Base-by-base conservation (phyloP, 768 basidiomycete species). In the Trametes cingulata region DNA sequence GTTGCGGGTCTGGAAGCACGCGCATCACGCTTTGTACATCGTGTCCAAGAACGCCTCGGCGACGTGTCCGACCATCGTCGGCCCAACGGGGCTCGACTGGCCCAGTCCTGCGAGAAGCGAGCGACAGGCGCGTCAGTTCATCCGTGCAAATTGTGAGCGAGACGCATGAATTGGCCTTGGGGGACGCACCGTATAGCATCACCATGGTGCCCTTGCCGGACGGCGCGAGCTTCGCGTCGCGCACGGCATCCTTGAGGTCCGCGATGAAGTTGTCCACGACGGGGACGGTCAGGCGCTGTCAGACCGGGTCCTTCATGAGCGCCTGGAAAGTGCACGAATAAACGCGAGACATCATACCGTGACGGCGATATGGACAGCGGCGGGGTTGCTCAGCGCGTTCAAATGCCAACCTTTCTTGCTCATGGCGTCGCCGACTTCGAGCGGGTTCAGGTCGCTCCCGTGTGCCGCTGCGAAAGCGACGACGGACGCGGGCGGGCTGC, bases 381-480 rank as follows among this genome's bases (percentile, higher is more conserved):
- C 78, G 1, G 95, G 93, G 10, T 83, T 79, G 42, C 78, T 82
- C 57, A 99, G 72, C 14, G 87, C 95, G 68, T 93, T 98, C 63
- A 99, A 69, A 75, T 96, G 92, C 94, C 95, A 98, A 2, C 95
- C 97, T 40, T 80, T 78, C 71, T 85, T 83, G 25, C 82, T 75
- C 94, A 98, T 95, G 59, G 76, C 79, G 74, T 97, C 96, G 0
- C 96, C 96, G 0, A 99, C 88, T 67, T 92, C 92, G 57, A 93
- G 80, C n/a, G 90, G 83, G 68, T 90, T 88, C 19, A 93, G 75
- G 58, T 75, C 76, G 52, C 62, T 67, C 25, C 62, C 78, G 68
- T 85, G 80, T 53, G 77, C 80, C 47, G 90, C 82, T 9, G 77
- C 89, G 68, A 98, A 97, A 0, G 95, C 96, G 14, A 99, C 86